Base-by-base conservation (phyloP, 768 basidiomycete species). In the Cystobasidium onofrii region DNA sequence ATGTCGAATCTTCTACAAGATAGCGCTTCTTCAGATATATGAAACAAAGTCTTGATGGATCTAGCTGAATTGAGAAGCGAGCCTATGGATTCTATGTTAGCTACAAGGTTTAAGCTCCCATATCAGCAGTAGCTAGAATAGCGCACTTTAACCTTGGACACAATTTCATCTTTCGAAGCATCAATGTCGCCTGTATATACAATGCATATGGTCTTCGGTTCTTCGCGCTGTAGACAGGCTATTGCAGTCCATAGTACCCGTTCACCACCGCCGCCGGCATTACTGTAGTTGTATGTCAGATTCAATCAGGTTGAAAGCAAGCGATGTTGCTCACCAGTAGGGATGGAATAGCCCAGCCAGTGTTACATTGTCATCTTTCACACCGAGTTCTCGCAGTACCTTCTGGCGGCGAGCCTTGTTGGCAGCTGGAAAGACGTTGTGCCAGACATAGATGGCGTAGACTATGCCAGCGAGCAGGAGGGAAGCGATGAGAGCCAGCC, bases 241-340 rank as follows among this genome's bases (percentile, higher is more conserved):
- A 97, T 85, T 0, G 92, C 94, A 0, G 90, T 88, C 93, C 94
- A 97, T 0, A 99, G 82, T 0, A 99, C 96, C 0, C 93, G 87
- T 81, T 98, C 95, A 0, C 96, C 95, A 31, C 95, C 96, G 13
- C 95, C 95, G 0, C 95, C 94, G 43, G 94, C 93, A 84, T 98
- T 96, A 79, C 95, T 89, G 80, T 13, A 20, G 23, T n/a, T 66
- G 7, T 4, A 36, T 10, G n/a, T 44, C n/a, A 36, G 25, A 9
- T n/a, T n/a, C n/a, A n/a, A 50, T 9, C 10, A 27, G 44, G 43
- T 17, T 18, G 44, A 18, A 50, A 20, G 20, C 27, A 31, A 52
- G 29, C 33, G 7, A 66, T 66, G 18, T 2, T 27, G 36, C 50
- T 43, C 65, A 74, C 73, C 73, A 74, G 62, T 74, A 74, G 4